Percentiles rank a stretch among this genome's conserved stretches.
Conservation (phyloP, 768 basidiomycete species). For the Russula abietina region DNA sequence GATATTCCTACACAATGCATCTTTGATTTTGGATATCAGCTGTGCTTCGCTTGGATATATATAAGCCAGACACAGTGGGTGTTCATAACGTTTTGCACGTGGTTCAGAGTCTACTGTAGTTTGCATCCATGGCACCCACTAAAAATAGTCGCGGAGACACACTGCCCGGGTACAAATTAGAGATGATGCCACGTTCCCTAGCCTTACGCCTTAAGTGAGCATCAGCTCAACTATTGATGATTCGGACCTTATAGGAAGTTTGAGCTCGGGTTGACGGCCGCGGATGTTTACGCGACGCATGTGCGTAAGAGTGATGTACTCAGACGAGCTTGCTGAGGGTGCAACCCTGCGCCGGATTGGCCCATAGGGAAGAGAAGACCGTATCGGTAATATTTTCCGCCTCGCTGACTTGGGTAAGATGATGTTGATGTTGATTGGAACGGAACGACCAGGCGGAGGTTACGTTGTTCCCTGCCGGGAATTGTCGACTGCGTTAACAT, state of each 20-base stretch:
- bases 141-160: not conserved
- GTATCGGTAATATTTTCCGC: not conserved
- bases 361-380: not conserved
- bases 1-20: too few species aligned
- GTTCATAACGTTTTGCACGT: not conserved
- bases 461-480: too few species aligned
- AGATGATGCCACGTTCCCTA: not conserved
- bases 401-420: not conserved
- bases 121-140: not conserved
- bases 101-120: not conserved
- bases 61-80: not conserved
- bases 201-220: not conserved
- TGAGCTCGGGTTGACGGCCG: not conserved
- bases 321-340: constrained; percentile 3
- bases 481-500: not conserved
- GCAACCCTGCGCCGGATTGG: constrained; percentile 13
- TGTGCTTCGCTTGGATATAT: not conserved
- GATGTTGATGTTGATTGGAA: not conserved
- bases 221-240: not conserved
- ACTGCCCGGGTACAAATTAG: not conserved
- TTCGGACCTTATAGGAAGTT: not conserved
- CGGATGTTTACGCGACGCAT: not conserved
- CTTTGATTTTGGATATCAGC: too few species aligned
- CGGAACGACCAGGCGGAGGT: not conserved
- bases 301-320: not conserved